Evolutionary conservation across 768 basidiomycete species (phyloP), one percentile per base, ranked within the genome.

Genomic region (Lactarius deliciosus): DNA sequence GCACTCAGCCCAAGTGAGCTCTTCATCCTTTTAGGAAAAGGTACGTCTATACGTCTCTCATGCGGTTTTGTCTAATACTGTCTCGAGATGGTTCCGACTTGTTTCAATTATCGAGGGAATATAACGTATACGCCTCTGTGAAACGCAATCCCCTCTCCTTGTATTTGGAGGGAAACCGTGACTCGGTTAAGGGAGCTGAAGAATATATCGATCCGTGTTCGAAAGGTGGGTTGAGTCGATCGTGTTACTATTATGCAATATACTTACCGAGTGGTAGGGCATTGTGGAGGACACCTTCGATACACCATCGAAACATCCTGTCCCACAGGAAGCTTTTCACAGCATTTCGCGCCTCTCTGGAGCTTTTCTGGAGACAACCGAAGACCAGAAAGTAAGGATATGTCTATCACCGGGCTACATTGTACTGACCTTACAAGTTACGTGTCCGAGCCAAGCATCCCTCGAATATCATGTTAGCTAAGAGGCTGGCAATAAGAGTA

Each of bases 11-110:
- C 85, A 3, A 81, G 80, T 59, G 81, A 89, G 70, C 79, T 90
- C 7, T 90, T 92, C 73, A 73, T 92, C 36, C 79, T 92, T 36
- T 81, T 93, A 68, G 90, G 90, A 47, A 87, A 82, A 82, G 87
- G 91, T 89, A 45, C 20, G 75, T 73, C 55, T 25, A 30, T 68
- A 60, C 16, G 3, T 54, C 43, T 43, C 25, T 28, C 10, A 50
- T 41, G 10, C 13, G 41, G 63, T 36, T 13, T 69, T 36, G n/a
- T 45, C 64, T 72, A 58, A 71, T 43, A 13, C 53, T 47, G 7
- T 15, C 57, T 43, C 32, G 53, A 91, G 91, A 91, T 74, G 90
- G 90, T 41, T 76, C 79, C 47, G 81, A 91, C 71, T 78, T 90
- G 38, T 74, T 87, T 64, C 78, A 82, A 28, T 67, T 91, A 58